phyloP scores from a whole-genome alignment of 768 basidiomycete species.

The Rhizopogon sp. region DNA sequence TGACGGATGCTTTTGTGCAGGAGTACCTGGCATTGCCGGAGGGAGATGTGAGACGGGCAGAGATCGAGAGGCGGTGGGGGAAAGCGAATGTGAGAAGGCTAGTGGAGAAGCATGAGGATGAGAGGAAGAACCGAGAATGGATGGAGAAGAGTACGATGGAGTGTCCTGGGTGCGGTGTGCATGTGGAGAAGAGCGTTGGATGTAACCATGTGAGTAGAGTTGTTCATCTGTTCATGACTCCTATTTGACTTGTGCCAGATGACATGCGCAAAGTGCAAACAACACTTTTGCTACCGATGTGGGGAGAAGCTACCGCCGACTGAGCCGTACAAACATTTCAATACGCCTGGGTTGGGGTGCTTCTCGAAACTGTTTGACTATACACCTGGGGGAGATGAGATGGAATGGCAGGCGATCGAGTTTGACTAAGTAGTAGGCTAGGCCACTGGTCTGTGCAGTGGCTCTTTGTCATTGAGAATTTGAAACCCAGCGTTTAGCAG shows the following conservation, averaged over 20 bases:
- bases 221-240: neutral
- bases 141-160: slow-evolving; percentile 60
- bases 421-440: slow-evolving; percentile 18
- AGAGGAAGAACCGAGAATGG: slow-evolving; percentile 71
- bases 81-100: slow-evolving; percentile 54
- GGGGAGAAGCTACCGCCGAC: slow-evolving; percentile 43
- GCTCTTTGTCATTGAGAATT: neutral
- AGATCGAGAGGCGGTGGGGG: slow-evolving; percentile 64
- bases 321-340: slow-evolving; percentile 70
- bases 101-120: slow-evolving; percentile 63
- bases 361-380: slow-evolving; percentile 67
- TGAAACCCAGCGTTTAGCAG: slow-evolving; percentile 1
- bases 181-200: slow-evolving; percentile 72
- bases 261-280: slow-evolving; percentile 68
- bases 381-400: slow-evolving; percentile 23
- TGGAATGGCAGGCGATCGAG: slow-evolving; percentile 46
- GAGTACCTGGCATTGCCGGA: slow-evolving; percentile 62
- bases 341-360: slow-evolving; percentile 43
- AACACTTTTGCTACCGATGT: slow-evolving; percentile 84
- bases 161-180: slow-evolving; percentile 69
- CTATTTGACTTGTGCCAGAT: slow-evolving; percentile 39
- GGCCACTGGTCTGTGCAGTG: neutral
- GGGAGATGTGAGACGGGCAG: slow-evolving; percentile 40
- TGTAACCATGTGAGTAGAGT: slow-evolving; percentile 77
- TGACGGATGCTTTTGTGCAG: slow-evolving; percentile 58